A percentile compares a stretch with the other conserved stretches of the same genome.
Conservation (phyloP, 1,284 basidiomycete genomes). For the Takashimella tepidaria region DNA sequence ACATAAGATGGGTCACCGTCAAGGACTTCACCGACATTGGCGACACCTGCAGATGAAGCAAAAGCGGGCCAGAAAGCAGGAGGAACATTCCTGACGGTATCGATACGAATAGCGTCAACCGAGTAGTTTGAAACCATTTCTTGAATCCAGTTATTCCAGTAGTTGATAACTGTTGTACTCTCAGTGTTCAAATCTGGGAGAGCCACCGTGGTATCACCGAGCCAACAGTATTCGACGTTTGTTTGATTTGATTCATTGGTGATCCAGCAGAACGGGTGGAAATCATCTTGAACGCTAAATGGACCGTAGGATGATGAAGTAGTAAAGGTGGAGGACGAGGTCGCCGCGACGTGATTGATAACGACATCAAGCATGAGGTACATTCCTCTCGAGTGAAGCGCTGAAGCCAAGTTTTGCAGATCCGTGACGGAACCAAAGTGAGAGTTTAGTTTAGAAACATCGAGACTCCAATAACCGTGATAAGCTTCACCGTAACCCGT, state of each 20-base stretch:
- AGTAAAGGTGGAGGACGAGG: slow-evolving; percentile 10
- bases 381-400: slow-evolving; percentile 50
- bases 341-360: slow-evolving; percentile 33
- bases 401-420: slow-evolving; percentile 46
- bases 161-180: slow-evolving; percentile 42
- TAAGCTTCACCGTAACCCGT: slow-evolving; percentile 40
- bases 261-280: slow-evolving; percentile 48
- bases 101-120: slow-evolving; percentile 50
- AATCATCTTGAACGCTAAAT: slow-evolving; percentile 42
- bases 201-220: slow-evolving; percentile 40
- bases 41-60: slow-evolving; percentile 47
- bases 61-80: slow-evolving; percentile 52
- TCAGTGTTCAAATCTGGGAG: slow-evolving; percentile 51
- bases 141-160: slow-evolving; percentile 48
- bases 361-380: slow-evolving; percentile 53
- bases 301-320: slow-evolving; percentile 30
- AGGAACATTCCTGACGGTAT: slow-evolving; percentile 52
- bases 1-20: slow-evolving; percentile 46
- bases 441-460: slow-evolving; percentile 43
- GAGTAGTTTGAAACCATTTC: slow-evolving; percentile 46
- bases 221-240: slow-evolving; percentile 51
- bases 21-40: slow-evolving; percentile 50
- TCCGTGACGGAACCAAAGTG: slow-evolving; percentile 50
- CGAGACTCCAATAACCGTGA: slow-evolving; percentile 43
- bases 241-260: slow-evolving; percentile 48